Evolutionary conservation across 495 filamentous ascomycete species (phyloP).

Genomic region (Immersiella caudata): DNA sequence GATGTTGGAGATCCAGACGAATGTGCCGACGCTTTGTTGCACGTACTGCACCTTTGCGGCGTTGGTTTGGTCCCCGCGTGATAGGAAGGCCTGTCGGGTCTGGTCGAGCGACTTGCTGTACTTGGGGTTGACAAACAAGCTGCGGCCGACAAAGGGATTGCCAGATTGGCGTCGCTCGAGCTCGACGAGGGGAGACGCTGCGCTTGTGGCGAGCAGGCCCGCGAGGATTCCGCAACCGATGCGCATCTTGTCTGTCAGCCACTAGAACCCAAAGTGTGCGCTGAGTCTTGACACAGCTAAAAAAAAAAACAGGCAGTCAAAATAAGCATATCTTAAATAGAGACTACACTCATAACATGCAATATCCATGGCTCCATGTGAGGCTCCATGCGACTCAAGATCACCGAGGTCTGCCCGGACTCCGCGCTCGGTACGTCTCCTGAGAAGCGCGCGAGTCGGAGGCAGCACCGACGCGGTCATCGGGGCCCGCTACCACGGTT

Average conservation of each 20-base stretch:
- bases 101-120: slow-evolving; percentile 55
- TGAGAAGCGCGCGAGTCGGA: not conserved
- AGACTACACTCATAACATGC: not conserved
- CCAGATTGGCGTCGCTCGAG: not conserved
- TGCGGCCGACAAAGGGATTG: slow-evolving; percentile 57
- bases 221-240: slow-evolving; percentile 3
- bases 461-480: not conserved
- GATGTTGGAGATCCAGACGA: slow-evolving; percentile 52
- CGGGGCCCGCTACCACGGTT: not conserved
- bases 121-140: slow-evolving; percentile 56
- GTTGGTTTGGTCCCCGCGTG: slow-evolving; percentile 40
- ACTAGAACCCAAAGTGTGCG: not conserved
- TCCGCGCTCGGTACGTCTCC: slow-evolving; percentile 1
- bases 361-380: not conserved
- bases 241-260: not conserved
- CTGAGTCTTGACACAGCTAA: not conserved
- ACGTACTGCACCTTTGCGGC: slow-evolving; percentile 44
- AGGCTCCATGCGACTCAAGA: not conserved
- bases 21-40: slow-evolving; percentile 54
- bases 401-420: not conserved
- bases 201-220: slow-evolving; percentile 2
- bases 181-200: not conserved
- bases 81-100: slow-evolving; percentile 49
- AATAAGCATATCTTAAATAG: not conserved
- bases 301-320: not conserved